Conservation (phyloP, 73 alveolate genomes). For the Breviolum minutum region DNA sequence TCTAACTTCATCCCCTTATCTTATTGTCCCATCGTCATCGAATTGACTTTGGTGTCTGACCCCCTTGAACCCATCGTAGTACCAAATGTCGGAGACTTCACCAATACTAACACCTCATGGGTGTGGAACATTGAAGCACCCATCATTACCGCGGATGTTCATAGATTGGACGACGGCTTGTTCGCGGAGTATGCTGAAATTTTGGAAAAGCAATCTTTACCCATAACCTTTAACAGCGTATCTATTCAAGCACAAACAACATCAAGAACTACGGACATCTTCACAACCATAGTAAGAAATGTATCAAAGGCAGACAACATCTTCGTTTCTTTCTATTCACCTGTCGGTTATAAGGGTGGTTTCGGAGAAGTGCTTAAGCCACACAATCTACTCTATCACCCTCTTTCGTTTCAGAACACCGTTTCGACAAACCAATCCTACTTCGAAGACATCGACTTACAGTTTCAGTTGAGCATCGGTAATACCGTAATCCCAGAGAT, state of each 20-base stretch:
- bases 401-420: not conserved
- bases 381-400: conserved; percentile 39
- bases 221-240: conserved; percentile 51
- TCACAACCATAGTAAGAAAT: conserved; percentile 32
- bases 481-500: conserved; percentile 54
- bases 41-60: conserved; percentile 11
- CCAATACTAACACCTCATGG: not conserved
- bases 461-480: conserved; percentile 10
- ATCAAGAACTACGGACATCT: conserved; percentile 10
- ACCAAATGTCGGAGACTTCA: not conserved
- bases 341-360: not conserved
- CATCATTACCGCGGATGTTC: conserved; percentile 7
- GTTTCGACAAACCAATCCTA: not conserved
- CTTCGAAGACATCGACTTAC: conserved; percentile 7
- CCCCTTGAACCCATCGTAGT: not conserved
- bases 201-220: conserved; percentile 42
- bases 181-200: conserved; percentile 66
- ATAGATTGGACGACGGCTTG: conserved; percentile 15
- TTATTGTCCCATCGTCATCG: conserved; percentile 21
- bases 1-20: conserved; percentile 44
- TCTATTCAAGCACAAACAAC: conserved; percentile 32
- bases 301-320: conserved; percentile 23
- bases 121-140: conserved; percentile 6
- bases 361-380: conserved; percentile 4
- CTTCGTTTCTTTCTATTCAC: not conserved